Conservation (phyloP, 163 green algal genomes). For the Scenedesmus sp. region DNA sequence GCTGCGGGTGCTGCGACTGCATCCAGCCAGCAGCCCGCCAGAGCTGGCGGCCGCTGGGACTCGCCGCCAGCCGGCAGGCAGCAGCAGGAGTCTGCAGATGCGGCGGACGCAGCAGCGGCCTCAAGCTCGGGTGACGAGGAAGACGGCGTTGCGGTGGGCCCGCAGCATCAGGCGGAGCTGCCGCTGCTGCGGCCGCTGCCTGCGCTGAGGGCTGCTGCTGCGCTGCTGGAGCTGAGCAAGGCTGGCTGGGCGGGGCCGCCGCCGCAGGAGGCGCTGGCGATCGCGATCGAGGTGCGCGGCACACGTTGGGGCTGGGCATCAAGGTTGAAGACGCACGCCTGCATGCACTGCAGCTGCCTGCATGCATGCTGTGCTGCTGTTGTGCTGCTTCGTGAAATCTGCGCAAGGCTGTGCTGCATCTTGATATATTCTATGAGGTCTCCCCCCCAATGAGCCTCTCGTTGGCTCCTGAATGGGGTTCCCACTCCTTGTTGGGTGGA, state of each 20-base stretch:
- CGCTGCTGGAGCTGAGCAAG: constrained; percentile 28
- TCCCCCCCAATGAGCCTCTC: no score
- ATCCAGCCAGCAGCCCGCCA: neutral
- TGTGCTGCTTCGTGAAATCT: no score
- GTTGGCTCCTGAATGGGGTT: no score
- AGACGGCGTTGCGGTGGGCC: constrained; percentile 34
- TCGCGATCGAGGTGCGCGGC: constrained; percentile 38
- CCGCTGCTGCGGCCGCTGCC: constrained; percentile 19
- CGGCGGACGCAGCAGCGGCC: neutral
- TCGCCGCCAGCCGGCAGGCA: neutral
- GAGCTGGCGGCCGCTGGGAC: neutral
- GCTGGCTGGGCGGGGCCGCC: neutral
- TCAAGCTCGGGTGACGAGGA: constrained; percentile 9
- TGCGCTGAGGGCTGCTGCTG: neutral
- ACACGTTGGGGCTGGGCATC: neutral
- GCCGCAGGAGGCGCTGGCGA: constrained; percentile 12
- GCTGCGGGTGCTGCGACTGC: neutral
- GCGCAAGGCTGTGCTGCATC: no score
- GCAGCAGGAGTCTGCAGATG: neutral
- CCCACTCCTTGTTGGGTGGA: no score
- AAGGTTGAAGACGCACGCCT: no score
- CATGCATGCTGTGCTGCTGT: neutral
- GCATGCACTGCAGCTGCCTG: neutral
- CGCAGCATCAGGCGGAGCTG: constrained; percentile 44
- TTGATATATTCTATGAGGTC: no score